A percentile compares a stretch with the other conserved stretches of the same genome.
Conservation (phyloP, 768 basidiomycete genomes). For the Pleurotus ostreatus region DNA sequence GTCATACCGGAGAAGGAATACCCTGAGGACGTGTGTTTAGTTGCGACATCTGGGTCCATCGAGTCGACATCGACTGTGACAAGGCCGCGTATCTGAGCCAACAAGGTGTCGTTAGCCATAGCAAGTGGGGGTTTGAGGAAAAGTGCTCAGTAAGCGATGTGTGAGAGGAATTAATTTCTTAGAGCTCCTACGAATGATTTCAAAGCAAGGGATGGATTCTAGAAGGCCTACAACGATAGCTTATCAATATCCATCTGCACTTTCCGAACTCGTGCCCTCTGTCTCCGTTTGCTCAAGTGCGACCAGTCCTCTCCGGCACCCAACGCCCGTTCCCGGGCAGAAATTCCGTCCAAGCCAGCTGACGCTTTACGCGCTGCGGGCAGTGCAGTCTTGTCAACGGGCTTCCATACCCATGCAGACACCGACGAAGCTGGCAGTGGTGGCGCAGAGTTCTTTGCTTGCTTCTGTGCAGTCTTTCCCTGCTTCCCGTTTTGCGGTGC, state of each 20-base stretch:
- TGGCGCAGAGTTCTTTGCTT: conserved; percentile 13
- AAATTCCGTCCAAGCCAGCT: conserved; percentile 12
- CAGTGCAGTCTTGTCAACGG: conserved; percentile 9
- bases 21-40: conserved; percentile 21
- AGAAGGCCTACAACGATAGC: too few species aligned
- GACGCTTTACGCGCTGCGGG: not conserved
- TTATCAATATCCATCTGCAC: conserved; percentile 34
- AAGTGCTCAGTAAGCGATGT: too few species aligned
- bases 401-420: conserved; percentile 40
- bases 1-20: conserved; percentile 42
- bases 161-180: too few species aligned
- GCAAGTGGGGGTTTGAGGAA: too few species aligned
- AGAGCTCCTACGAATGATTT: too few species aligned
- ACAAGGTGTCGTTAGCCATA: conserved; percentile 20
- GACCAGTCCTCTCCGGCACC: conserved; percentile 48
- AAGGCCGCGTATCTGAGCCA: conserved; percentile 30
- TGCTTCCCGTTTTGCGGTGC: conserved; percentile 17
- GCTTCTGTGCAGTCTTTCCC: conserved; percentile 9
- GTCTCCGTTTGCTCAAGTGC: conserved; percentile 55
- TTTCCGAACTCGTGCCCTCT: conserved; percentile 40
- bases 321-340: conserved; percentile 29
- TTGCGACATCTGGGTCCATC: conserved; percentile 40
- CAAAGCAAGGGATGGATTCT: too few species aligned
- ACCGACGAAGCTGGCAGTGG: conserved; percentile 16
- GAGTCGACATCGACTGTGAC: conserved; percentile 43